Evolutionary conservation across 768 basidiomycete species (phyloP), one percentile per base, ranked within the genome.

Genomic region (Hebeloma cylindrosporum): DNA sequence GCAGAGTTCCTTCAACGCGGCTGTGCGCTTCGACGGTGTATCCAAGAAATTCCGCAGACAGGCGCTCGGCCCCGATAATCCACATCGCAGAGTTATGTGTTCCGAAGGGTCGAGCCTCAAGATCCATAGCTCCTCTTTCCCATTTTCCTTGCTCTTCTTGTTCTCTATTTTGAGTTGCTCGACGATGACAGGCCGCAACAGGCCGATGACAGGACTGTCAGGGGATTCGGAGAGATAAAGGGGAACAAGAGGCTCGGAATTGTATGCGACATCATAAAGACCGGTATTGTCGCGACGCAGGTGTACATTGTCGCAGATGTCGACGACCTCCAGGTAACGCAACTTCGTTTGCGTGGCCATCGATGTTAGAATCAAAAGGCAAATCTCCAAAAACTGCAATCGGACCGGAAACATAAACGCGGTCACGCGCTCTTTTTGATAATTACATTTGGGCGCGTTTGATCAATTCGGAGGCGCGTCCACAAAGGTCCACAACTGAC

Each of bases 301-400:
- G 27, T 68, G 72, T 43, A 80, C 80, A 62, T 93, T 93, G 63
- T 93, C 80, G 72, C 87, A 90, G 30, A 66, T 59, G 39, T 81
- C 68, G 48, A 93, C 65, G 45, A 93, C 59, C 18, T 84, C 75
- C 18, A 92, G 73, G 54, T 83, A 82, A 14, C 75, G 72, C 13
- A 69, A 32, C 27, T 43, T 40, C 21, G 18, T 16, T 5, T 18
- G 10, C 5, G 48, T 7, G 8, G 30, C n/a, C 37, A 49, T 43
- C 22, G 48, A 38, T 16, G 29, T 30, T 7, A 37, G 7, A 11
- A 34, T 14, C 10, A 33, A 27, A 22, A 28, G 40, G 38, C 17
- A 35, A 23, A 21, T 13, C 7, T 25, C 8, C 31, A 41, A 27
- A 37, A 30, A 22, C 29, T 2, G 21, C 22, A 21, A 33, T 14